These are phyloP conservation scores for Colletotrichum trifolii DNA, from an alignment of 2,329 filamentous ascomycete species.

Conservation along the genomic window DNA sequence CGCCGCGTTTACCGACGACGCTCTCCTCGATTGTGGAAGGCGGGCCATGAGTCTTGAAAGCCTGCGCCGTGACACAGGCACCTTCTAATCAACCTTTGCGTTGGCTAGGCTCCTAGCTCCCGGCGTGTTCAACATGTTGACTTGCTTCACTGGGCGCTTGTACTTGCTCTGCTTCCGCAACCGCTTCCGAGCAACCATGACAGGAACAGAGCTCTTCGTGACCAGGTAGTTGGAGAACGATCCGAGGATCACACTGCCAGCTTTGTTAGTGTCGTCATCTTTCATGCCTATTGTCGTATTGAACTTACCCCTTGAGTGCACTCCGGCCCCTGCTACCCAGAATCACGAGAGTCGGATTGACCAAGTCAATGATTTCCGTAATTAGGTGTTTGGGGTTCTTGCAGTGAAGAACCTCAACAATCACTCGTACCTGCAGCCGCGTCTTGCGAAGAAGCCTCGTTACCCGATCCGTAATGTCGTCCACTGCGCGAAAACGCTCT, in stretches of 20 bases:
- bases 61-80: conserved; percentile 24
- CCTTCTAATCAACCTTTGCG: conserved; percentile 77
- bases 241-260: conserved; percentile 83
- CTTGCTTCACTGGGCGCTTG: conserved; percentile 76
- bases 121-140: conserved; percentile 84
- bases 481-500: conserved; percentile 83
- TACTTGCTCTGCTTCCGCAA: conserved; percentile 88
- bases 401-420: conserved; percentile 97
- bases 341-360: conserved; percentile 92
- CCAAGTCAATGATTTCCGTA: conserved; percentile 94
- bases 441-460: conserved; percentile 91
- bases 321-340: conserved; percentile 91
- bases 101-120: conserved; percentile 73
- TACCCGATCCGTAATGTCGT: conserved; percentile 85
- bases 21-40: conserved; percentile 1
- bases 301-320: conserved; percentile 86
- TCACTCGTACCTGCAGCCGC: conserved; percentile 88
- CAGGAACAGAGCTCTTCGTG: conserved; percentile 94
- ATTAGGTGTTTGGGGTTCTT: conserved; percentile 97
- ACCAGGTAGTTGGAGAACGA: conserved; percentile 98
- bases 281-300: not conserved
- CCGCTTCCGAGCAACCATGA: conserved; percentile 96
- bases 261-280: conserved; percentile 44
- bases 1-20: not conserved
- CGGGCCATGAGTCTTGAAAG: conserved; percentile 7